phyloP scores from a whole-genome alignment of 2,329 filamentous ascomycete species.

The Aspergillus hiratsukae region DNA sequence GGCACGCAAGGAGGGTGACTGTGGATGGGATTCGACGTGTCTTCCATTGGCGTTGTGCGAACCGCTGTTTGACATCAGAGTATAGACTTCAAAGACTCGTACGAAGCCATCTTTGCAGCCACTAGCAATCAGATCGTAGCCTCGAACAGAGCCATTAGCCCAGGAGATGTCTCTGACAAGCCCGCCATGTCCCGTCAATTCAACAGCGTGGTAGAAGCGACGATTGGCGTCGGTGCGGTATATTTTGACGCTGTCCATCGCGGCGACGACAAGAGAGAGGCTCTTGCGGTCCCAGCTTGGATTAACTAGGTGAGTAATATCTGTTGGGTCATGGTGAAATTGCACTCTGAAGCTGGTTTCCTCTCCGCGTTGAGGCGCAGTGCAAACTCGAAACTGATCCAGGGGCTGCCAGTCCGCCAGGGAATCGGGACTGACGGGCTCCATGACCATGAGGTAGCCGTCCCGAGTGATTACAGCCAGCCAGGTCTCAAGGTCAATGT shows the following conservation, averaged over 20 bases:
- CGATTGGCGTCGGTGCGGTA: conserved; percentile 72
- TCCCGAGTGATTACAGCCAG: conserved; percentile 80
- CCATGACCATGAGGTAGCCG: conserved; percentile 72
- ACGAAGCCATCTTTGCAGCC: conserved; percentile 89
- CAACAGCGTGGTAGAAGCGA: conserved; percentile 79
- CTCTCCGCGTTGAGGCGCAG: conserved; percentile 69
- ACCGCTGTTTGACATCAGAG: conserved; percentile 25
- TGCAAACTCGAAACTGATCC: conserved; percentile 70
- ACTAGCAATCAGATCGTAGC: conserved; percentile 85
- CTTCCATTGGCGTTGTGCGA: conserved; percentile 24
- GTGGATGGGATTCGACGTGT: conserved; percentile 22
- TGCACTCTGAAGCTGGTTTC: conserved; percentile 81
- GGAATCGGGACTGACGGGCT: conserved; percentile 80
- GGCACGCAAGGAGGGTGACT: conserved; percentile 27
- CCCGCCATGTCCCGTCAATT: conserved; percentile 67
- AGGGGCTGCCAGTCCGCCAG: conserved; percentile 70
- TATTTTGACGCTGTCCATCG: conserved; percentile 76
- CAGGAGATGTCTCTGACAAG: conserved; percentile 86
- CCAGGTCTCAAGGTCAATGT: conserved; percentile 77
- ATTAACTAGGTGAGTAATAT: conserved; percentile 68
- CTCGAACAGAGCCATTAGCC: conserved; percentile 85
- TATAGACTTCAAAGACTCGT: conserved; percentile 69
- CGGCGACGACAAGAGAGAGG: conserved; percentile 76
- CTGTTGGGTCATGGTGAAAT: conserved; percentile 77
- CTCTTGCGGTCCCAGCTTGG: conserved; percentile 78